Conservation (phyloP, 176 grass and related monocot species). For the Otatea glauca region DNA sequence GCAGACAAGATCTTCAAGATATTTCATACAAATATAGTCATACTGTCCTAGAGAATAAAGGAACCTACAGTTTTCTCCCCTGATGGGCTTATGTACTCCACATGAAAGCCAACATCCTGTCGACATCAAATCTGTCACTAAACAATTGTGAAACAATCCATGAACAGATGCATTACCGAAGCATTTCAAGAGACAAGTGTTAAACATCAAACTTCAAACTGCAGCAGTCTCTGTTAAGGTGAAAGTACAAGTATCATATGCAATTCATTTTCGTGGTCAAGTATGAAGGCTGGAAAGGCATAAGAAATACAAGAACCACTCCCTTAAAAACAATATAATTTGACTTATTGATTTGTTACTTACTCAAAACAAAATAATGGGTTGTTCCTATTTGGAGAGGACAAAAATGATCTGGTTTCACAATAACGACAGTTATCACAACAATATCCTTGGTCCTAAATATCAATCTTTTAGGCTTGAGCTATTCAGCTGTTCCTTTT, state of each 20-base stretch:
- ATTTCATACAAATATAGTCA: not conserved
- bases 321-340: not conserved
- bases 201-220: constrained; percentile 16
- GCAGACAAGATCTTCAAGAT: constrained; percentile 17
- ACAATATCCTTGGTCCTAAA: constrained; percentile 7
- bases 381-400: constrained; percentile 12
- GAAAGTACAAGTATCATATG: constrained; percentile 4
- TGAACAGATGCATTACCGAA: constrained; percentile 22
- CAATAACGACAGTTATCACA: not conserved
- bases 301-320: not conserved
- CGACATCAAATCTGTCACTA: constrained; percentile 40
- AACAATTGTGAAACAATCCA: constrained; percentile 18
- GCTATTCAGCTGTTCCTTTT: not conserved
- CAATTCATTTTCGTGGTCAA: constrained; percentile 6
- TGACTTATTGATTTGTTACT: not conserved
- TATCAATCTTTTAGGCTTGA: not conserved
- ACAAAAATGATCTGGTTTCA: not conserved
- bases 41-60: constrained; percentile 29
- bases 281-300: not conserved
- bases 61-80: constrained; percentile 82
- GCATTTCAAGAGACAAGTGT: constrained; percentile 28
- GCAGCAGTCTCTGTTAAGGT: not conserved
- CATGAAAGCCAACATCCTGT: constrained; percentile 97
- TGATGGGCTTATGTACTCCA: constrained; percentile 83
- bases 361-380: not conserved